These are phyloP conservation scores for Trypanosoma cruzi DNA, from an alignment of 208 protist species.

Conservation along the genomic window DNA sequence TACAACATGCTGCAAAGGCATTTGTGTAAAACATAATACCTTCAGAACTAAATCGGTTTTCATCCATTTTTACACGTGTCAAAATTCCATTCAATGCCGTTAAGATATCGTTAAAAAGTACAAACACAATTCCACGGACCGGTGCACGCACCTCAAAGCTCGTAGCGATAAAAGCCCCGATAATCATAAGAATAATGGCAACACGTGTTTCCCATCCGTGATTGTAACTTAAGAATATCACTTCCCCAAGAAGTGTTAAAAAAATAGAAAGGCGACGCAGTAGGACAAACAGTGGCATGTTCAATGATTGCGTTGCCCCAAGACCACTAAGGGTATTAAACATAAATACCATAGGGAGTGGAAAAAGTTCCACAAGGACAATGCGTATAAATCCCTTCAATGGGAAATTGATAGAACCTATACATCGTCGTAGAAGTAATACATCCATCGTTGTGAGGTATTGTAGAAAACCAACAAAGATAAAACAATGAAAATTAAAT, in stretches of 20 bases:
- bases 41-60: slow-evolving; percentile 20
- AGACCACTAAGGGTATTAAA: slow-evolving; percentile 41
- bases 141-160: slow-evolving; percentile 13
- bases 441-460: slow-evolving; percentile 21
- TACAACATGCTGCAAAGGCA: slow-evolving; percentile 14
- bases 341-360: slow-evolving; percentile 37
- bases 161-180: slow-evolving; percentile 29
- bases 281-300: slow-evolving; percentile 43
- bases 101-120: slow-evolving; percentile 39
- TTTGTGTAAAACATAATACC: slow-evolving; percentile 47
- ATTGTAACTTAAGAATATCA: background rate
- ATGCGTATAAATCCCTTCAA: slow-evolving; percentile 6
- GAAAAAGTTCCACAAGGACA: slow-evolving; percentile 31
- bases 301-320: slow-evolving; percentile 34
- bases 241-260: slow-evolving; percentile 36
- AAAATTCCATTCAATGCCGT: slow-evolving; percentile 37
- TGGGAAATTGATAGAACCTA: slow-evolving; percentile 19
- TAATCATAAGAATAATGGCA: slow-evolving; percentile 31
- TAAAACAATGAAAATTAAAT: slow-evolving; percentile 39
- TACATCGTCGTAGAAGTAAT: slow-evolving; percentile 6
- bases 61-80: slow-evolving; percentile 27
- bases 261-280: slow-evolving; percentile 44
- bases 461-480: slow-evolving; percentile 37
- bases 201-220: slow-evolving; percentile 3
- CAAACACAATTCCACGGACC: slow-evolving; percentile 18